Base-by-base conservation (phyloP, 441 rosid genomes). In the Pelargonium australe region DNA sequence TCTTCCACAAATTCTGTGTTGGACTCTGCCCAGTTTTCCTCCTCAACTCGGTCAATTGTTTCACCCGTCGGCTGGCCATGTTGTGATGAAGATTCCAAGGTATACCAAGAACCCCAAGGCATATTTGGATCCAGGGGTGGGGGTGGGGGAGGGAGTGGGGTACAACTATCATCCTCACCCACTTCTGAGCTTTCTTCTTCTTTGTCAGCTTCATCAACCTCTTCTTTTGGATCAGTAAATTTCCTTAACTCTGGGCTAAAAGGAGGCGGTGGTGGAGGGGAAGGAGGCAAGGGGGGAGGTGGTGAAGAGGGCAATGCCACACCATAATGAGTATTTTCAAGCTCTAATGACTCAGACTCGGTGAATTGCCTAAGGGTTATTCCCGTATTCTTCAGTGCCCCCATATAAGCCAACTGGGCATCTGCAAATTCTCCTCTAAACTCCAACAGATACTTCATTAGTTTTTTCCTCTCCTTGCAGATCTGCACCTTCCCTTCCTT, bases 341-440 rank as follows among this genome's bases (percentile, higher is more conserved):
- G 80, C 77, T 89, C 90, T 79, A 94, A 82, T 1, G 86, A 70
- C 72, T 91, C 96, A 4, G 96, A 89, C 78, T 94, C 98, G 0
- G 98, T 89, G 85, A 94, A 88, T 63, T 94, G 97, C 81, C 89
- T 79, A 69, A 94, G 97, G 62, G 98, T 91, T 10, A 80, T 88
- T 62, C 98, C 97, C 28, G 92, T 87, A 76, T 89, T 89, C 83
- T 87, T 91, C 75, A 93, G 65, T 68, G 96, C 89, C 78, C 87
- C 88, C 79, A 93, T 76, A 84, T 93, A 91, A 70, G 82, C 82
- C 77, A 87, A 68, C 10, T 86, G 93, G 2, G 93, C 88, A 79
- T 85, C 92, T 5, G 96, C 95, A 81, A 94, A 91, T 43, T 94
- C 93, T 72, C 77, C 84, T 76, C 98, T 85, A 77, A 76, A 74